A percentile compares a stretch with the other conserved stretches of the same genome.
phyloP scores from a whole-genome alignment of 805 yeast genomes.

The Starmerella gropengiesseri region DNA sequence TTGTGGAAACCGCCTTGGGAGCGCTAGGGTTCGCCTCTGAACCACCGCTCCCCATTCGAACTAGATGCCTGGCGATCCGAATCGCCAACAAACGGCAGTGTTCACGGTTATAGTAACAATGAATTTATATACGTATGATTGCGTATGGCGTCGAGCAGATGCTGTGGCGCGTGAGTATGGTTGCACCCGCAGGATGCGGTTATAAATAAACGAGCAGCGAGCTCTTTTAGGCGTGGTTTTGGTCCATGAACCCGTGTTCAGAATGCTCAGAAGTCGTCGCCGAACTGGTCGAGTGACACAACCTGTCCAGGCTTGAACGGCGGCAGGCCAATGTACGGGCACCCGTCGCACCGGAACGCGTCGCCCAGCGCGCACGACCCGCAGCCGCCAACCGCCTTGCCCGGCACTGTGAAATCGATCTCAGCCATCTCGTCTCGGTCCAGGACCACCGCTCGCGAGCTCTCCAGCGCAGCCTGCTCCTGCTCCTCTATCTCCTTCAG shows the following conservation, averaged over 20 bases:
- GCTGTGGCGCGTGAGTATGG: too few relatives aligned
- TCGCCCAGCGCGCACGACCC: slow-evolving; percentile 96
- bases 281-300: slow-evolving; percentile 49
- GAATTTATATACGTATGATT: too few relatives aligned
- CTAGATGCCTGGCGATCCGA: too few relatives aligned
- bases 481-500: slow-evolving; percentile 67
- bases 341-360: slow-evolving; percentile 96
- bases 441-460: slow-evolving; percentile 47
- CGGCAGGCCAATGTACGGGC: slow-evolving; percentile 94
- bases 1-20: not conserved
- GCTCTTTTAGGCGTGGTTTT: not conserved
- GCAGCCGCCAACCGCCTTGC: slow-evolving; percentile 88
- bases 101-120: too few relatives aligned
- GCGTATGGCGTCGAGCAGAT: too few relatives aligned
- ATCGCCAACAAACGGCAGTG: too few relatives aligned
- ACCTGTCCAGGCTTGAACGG: slow-evolving; percentile 97
- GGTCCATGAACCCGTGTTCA: too few relatives aligned
- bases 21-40: too few relatives aligned
- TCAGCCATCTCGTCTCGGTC: slow-evolving; percentile 67
- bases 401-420: slow-evolving; percentile 90
- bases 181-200: too few relatives aligned
- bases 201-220: slow-evolving; percentile 2
- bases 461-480: slow-evolving; percentile 36
- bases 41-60: too few relatives aligned
- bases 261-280: slow-evolving; percentile 23